Percentiles rank a stretch among this genome's conserved stretches.
phyloP scores from a whole-genome alignment of 1,139 yeast species.

The Nakaseomyces delphensis region DNA sequence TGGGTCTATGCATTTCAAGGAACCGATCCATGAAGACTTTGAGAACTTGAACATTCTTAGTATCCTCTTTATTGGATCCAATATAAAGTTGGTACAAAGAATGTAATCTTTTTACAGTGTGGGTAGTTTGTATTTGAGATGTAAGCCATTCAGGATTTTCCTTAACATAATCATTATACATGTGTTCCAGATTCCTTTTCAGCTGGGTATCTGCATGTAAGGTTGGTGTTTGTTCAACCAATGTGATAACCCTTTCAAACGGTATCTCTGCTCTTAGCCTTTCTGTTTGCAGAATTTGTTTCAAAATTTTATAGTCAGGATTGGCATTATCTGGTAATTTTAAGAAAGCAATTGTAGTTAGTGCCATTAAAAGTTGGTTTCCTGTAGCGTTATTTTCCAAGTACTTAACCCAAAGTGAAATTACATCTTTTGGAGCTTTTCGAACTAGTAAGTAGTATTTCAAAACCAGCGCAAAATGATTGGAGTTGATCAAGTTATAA shows the following conservation, averaged over 20 bases:
- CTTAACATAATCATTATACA: slow-evolving; percentile 7
- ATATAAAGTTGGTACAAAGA: not conserved
- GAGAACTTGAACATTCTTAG: slow-evolving; percentile 13
- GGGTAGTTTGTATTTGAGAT: slow-evolving; percentile 5
- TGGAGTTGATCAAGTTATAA: slow-evolving; percentile 23
- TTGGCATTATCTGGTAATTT: not conserved
- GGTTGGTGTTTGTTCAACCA: not conserved
- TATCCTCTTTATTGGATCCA: slow-evolving; percentile 8
- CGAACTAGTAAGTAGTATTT: slow-evolving; percentile 14
- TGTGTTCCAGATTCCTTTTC: not conserved
- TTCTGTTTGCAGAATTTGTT: slow-evolving; percentile 5
- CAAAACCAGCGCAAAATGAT: slow-evolving; percentile 25
- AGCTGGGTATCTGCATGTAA: not conserved
- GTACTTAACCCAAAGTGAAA: slow-evolving; percentile 28
- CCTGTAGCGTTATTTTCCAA: slow-evolving; percentile 12
- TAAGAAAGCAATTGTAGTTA: not conserved
- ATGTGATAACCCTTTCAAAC: not conserved
- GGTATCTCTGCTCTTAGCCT: not conserved
- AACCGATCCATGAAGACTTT: slow-evolving; percentile 22
- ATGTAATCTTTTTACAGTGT: not conserved
- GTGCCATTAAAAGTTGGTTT: not conserved
- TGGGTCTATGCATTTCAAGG: slow-evolving; percentile 14
- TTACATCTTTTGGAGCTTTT: slow-evolving; percentile 21
- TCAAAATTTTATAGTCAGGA: slow-evolving; percentile 1
- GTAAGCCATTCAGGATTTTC: slow-evolving; percentile 17